Evolutionary conservation across 495 filamentous ascomycete genomes (phyloP), one percentile per base, ranked within the genome.

Genomic region (Hyaloscypha finlandica): DNA sequence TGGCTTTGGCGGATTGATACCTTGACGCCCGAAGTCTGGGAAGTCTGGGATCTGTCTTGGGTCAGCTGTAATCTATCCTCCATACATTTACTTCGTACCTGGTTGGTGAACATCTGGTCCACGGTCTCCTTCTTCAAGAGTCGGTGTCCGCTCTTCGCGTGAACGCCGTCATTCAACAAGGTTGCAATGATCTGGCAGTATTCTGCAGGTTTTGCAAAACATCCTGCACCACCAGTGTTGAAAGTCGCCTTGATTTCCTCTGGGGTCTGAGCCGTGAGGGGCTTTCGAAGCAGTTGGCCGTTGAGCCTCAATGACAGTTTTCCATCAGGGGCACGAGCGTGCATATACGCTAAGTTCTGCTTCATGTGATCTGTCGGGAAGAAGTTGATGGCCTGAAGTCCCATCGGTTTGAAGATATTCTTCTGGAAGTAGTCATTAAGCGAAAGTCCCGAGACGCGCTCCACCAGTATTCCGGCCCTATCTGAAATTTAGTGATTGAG

Each of bases 61-160:
- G 16, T 48, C 16, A 48, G 42, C 9, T 4, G 42, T 12, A 19
- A 48, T 14, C 9, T 16, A 11, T 48, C 1, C 16, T 48, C 16
- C 42, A 19, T 12, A 12, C 35, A 48, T 48, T 11, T 48, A 48
- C 8, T 19, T 48, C 9, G 16, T 48, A 48, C 42, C 67, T 88
- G 86, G 73, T 90, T 87, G 61, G 70, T 74, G 76, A 84, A 89
- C 83, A 90, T 89, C 54, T 81, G 70, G 6, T 85, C 76, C 0
- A 90, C 80, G 4, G 87, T 87, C 12, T 77, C 71, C 2, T 76
- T 71, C 19, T 74, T 70, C 20, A 90, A 77, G 51, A 90, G 75
- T 48, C 79, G 74, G 0, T 53, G 67, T 0, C 75, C 75, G 1
- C 86, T 88, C 2, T 30, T 75, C 0, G 86, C 83, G 29, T 74